Percentiles rank a stretch among this genome's conserved stretches.
Conservation (phyloP, 768 basidiomycete species). For the Stropharia rugosoannulata region DNA sequence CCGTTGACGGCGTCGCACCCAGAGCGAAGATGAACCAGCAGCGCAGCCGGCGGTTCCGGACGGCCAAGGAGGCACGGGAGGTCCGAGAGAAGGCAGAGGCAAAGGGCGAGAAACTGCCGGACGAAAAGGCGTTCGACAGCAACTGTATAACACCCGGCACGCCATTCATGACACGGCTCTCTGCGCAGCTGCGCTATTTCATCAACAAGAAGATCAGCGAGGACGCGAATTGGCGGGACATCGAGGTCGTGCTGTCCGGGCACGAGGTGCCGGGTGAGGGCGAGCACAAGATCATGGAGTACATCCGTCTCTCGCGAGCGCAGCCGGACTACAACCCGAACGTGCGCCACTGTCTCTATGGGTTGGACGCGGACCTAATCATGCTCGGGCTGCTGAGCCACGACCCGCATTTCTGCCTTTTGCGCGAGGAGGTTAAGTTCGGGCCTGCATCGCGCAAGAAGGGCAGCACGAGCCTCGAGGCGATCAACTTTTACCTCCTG, state of each 20-base stretch:
- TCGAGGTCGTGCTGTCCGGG: slow-evolving; percentile 92
- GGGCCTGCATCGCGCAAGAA: slow-evolving; percentile 80
- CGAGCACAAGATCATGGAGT: slow-evolving; percentile 99
- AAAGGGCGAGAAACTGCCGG: slow-evolving; percentile 89
- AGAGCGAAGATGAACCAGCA: slow-evolving; percentile 99
- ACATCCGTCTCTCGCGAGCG: slow-evolving; percentile 91
- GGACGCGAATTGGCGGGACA: slow-evolving; percentile 91
- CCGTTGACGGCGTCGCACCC: slow-evolving; percentile 96
- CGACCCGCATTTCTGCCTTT: slow-evolving; percentile 96
- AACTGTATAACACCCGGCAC: slow-evolving; percentile 99
- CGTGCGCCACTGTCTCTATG: slow-evolving; percentile 96
- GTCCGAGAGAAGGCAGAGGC: slow-evolving; percentile 80
- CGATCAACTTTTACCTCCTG: slow-evolving; percentile 91
- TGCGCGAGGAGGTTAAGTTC: slow-evolving; percentile 98
- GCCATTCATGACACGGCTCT: slow-evolving; percentile 92
- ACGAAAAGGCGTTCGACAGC: slow-evolving; percentile 95
- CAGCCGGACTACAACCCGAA: slow-evolving; percentile 97
- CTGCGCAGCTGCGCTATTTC: slow-evolving; percentile 91
- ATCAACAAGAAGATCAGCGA: slow-evolving; percentile 98
- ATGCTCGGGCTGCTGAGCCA: slow-evolving; percentile 97
- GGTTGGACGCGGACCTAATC: slow-evolving; percentile 96
- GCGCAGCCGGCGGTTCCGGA: slow-evolving; percentile 88
- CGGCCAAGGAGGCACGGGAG: slow-evolving; percentile 91
- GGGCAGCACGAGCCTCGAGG: slow-evolving; percentile 61
- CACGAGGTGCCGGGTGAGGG: slow-evolving; percentile 99